A percentile compares a stretch with the other conserved stretches of the same genome.
Evolutionary conservation across 192 early-diverging fungal genomes (phyloP).

Genomic region (Coemansia sp.): DNA sequence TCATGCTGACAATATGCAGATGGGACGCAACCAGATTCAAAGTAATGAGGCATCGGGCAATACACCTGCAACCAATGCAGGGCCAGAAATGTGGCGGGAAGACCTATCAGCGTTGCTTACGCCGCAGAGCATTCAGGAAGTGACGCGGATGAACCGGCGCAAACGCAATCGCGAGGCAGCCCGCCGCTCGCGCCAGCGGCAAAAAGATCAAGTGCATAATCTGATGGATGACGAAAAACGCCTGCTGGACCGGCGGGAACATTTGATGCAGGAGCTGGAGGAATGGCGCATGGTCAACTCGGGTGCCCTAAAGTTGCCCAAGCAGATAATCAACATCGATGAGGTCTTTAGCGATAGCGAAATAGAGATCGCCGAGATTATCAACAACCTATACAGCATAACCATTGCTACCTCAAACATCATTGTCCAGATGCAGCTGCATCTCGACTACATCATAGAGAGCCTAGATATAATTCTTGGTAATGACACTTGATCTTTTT

Average conservation of each 20-base stretch:
- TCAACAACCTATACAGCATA: conserved; percentile 32
- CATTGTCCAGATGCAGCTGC: conserved; percentile 38
- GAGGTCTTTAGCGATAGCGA: conserved; percentile 11
- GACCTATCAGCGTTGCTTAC: conserved; percentile 37
- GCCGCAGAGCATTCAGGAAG: conserved; percentile 30
- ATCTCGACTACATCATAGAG: conserved; percentile 38
- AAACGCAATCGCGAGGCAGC: conserved; percentile 47
- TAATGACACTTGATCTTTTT: too few relatives aligned
- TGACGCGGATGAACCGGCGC: conserved; percentile 34
- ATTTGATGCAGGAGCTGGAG: conserved; percentile 29
- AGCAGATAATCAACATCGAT: conserved; percentile 30
- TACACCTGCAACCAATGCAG: neutral
- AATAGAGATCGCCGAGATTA: conserved; percentile 21
- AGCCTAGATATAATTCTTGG: conserved; percentile 37
- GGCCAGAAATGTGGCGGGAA: conserved; percentile 21
- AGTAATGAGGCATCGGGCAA: neutral
- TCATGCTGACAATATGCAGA: too few relatives aligned
- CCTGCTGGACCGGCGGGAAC: conserved; percentile 19
- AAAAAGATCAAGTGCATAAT: conserved; percentile 36
- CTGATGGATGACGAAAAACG: conserved; percentile 25
- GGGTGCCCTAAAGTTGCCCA: neutral
- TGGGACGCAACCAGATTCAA: too few relatives aligned
- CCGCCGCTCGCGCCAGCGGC: conserved; percentile 39
- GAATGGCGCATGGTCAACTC: conserved; percentile 42
- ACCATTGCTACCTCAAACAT: conserved; percentile 29